Evolutionary conservation across 371 early-diverging fungal genomes (phyloP).

Genomic region (Mucor piriformis): DNA sequence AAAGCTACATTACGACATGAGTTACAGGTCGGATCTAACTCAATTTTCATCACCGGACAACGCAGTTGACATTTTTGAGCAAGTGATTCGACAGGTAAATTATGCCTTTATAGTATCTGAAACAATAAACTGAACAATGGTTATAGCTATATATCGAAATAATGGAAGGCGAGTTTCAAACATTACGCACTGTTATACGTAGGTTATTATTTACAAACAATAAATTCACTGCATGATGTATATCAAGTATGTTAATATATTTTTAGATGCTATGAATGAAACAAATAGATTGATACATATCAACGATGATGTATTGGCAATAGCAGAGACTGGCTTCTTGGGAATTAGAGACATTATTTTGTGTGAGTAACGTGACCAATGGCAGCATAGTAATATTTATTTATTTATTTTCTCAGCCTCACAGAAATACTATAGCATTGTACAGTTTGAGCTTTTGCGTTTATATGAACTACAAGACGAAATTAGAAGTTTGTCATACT

Average conservation of each 20-base stretch:
- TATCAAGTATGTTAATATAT: not conserved
- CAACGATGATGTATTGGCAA: constrained; percentile 60
- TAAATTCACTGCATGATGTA: not conserved
- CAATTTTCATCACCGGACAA: constrained; percentile 26
- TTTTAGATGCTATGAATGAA: constrained; percentile 48
- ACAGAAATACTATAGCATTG: constrained; percentile 58
- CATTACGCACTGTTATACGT: constrained; percentile 63
- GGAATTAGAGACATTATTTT: constrained; percentile 55
- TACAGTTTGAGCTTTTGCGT: constrained; percentile 63
- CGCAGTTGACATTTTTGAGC: constrained; percentile 55
- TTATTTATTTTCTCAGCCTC: constrained; percentile 40
- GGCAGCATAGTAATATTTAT: not conserved
- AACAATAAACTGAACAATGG: not conserved
- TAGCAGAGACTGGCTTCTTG: constrained; percentile 58
- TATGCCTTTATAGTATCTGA: not conserved
- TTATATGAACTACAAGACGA: constrained; percentile 62
- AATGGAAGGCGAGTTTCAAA: constrained; percentile 70
- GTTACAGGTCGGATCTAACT: constrained; percentile 31
- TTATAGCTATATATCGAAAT: constrained; percentile 63
- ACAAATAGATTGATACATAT: constrained; percentile 55
- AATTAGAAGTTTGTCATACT: constrained; percentile 56
- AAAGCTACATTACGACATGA: constrained; percentile 57
- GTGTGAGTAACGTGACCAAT: constrained; percentile 34
- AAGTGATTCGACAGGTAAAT: constrained; percentile 58
- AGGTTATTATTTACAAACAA: constrained; percentile 23